These are phyloP conservation scores for Pleurotus giganteus DNA, from an alignment of 768 basidiomycete species.

Conservation along the genomic window DNA sequence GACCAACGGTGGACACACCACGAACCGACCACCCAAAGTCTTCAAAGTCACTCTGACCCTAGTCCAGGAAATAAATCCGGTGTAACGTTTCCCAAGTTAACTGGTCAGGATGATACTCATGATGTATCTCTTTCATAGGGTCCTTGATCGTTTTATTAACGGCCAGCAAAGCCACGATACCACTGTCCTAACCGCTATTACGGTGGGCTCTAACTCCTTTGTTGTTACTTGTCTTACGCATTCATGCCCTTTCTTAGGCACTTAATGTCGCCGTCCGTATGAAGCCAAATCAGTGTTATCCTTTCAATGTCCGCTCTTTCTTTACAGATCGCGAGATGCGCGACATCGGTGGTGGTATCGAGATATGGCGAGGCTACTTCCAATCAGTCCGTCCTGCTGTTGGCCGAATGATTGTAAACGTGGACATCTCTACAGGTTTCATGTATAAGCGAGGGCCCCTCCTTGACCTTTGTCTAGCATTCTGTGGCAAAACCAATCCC, in stretches of 20 bases:
- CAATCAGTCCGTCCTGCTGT: slow-evolving; percentile 72
- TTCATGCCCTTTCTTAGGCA: slow-evolving; percentile 38
- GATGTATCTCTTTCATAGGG: slow-evolving; percentile 32
- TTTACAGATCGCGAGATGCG: slow-evolving; percentile 57
- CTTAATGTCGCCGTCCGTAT: slow-evolving; percentile 75
- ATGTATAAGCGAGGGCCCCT: slow-evolving; percentile 71
- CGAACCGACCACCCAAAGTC: slow-evolving; percentile 40
- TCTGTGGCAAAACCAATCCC: slow-evolving; percentile 38
- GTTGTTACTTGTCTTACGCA: neutral
- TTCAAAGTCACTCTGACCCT: slow-evolving; percentile 54
- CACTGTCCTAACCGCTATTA: slow-evolving; percentile 60
- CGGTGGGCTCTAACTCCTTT: slow-evolving; percentile 32
- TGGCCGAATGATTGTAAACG: slow-evolving; percentile 64
- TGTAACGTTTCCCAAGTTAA: slow-evolving; percentile 21
- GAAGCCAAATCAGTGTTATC: slow-evolving; percentile 65
- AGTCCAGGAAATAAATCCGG: slow-evolving; percentile 54
- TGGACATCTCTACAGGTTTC: slow-evolving; percentile 75
- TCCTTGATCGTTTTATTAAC: slow-evolving; percentile 58
- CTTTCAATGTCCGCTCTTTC: slow-evolving; percentile 75
- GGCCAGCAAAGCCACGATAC: slow-evolving; percentile 72
- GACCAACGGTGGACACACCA: slow-evolving; percentile 39
- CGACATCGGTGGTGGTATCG: slow-evolving; percentile 58
- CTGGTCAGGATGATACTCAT: neutral
- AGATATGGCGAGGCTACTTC: slow-evolving; percentile 79
- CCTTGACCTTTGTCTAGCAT: slow-evolving; percentile 56